Base-by-base conservation (phyloP, 1,284 basidiomycete genomes). In the Veloboletus limbatus region DNA sequence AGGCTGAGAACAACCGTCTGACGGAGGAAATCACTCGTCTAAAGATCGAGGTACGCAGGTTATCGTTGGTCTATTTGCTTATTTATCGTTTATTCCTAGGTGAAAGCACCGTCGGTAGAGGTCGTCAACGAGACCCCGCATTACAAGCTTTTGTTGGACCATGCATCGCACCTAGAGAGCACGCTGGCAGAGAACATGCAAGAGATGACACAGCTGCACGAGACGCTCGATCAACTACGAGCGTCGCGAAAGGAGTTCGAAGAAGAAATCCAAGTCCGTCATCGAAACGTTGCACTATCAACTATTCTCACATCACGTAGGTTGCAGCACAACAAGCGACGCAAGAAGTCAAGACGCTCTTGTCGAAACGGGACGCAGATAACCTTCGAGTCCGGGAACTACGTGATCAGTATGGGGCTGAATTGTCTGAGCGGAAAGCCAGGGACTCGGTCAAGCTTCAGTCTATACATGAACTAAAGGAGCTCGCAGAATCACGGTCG, bases 341-440 rank as follows among this genome's bases (percentile, higher is more conserved):
- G 18, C 71, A 78, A 54, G 87, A 89, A 40, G 66, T 84, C 18
- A 81, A 77, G 54, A 56, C 56, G 1, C 67, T 78, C 54, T 57
- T 88, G 25, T 62, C 70, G 8, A 87, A 85, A 60, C 81, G 85
- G 42, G 89, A 95, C 57, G 67, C 72, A 1, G 92, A 97, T 54
- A 77, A 85, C 48, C 71, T 77, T 14, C 81, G 94, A 36, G 72
- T 97, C 26, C 81, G 94, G 21, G 86, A 88, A 39, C 78, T 86
- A 54, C 81, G 93, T 30, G 92, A 97, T 59, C 88, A 92, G 51
- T 71, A 79, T 36, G 69, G 70, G 11, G 79, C 85, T 2, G 91
- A 96, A 57, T 59, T 93, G 28, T 69, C 75, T 28, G 90, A 94
- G 60, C 76, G 85, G 45, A 84, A 80, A 61, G 77, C 81, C 21